Percentiles rank a stretch among this genome's conserved stretches.
These are phyloP conservation scores for Heterobasidion parviporum DNA, from an alignment of 1,284 basidiomycete species.

Conservation along the genomic window DNA sequence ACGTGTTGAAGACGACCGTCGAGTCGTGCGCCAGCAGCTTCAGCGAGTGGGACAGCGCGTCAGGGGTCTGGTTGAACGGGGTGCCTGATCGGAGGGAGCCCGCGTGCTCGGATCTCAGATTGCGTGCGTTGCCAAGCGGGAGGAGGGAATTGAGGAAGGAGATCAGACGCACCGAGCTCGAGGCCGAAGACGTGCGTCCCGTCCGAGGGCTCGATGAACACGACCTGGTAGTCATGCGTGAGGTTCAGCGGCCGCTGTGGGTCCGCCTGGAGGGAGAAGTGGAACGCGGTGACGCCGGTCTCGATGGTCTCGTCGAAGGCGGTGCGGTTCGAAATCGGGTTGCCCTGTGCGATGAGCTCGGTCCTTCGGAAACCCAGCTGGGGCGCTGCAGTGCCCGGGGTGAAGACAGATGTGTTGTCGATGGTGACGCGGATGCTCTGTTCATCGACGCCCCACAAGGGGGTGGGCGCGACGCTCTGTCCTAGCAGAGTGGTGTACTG, in stretches of 20 bases:
- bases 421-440: slow-evolving; percentile 44
- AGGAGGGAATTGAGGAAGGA: neutral
- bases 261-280: slow-evolving; percentile 46
- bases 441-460: slow-evolving; percentile 37
- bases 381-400: slow-evolving; percentile 38
- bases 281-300: slow-evolving; percentile 38
- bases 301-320: slow-evolving; percentile 34
- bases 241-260: slow-evolving; percentile 36
- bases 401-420: slow-evolving; percentile 50
- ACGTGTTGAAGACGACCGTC: slow-evolving; percentile 39
- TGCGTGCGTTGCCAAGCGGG: too few species aligned
- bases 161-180: slow-evolving; percentile 34
- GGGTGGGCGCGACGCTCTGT: slow-evolving; percentile 30
- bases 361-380: slow-evolving; percentile 52
- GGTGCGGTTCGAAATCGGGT: slow-evolving; percentile 27
- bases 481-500: slow-evolving; percentile 40
- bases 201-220: slow-evolving; percentile 54
- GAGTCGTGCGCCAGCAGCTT: slow-evolving; percentile 46
- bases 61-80: slow-evolving; percentile 39
- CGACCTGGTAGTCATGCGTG: slow-evolving; percentile 52
- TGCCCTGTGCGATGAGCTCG: slow-evolving; percentile 42
- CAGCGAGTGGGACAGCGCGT: slow-evolving; percentile 32
- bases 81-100: slow-evolving; percentile 28
- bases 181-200: slow-evolving; percentile 50
- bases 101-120: too few species aligned